phyloP scores from a whole-genome alignment of 441 rosid genomes.

The Erodium moschatum region DNA sequence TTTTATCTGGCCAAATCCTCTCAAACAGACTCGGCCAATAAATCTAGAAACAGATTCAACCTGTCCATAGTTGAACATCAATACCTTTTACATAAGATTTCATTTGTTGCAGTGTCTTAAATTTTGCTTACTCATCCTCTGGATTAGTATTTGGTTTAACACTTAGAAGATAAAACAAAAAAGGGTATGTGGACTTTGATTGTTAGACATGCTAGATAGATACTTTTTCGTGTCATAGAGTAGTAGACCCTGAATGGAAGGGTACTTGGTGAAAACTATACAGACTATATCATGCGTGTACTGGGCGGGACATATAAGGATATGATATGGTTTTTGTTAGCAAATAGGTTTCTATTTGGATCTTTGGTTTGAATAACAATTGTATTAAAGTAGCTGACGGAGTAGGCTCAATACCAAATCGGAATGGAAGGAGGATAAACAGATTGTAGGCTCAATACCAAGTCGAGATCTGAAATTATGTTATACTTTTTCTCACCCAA shows the following conservation, averaged over 20 bases:
- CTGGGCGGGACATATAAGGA: neutral
- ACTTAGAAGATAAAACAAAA: too few relatives aligned
- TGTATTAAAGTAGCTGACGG: neutral
- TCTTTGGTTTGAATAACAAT: neutral
- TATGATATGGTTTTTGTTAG: slow-evolving; percentile 1
- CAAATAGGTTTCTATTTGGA: neutral
- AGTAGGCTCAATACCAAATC: too few relatives aligned
- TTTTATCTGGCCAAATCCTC: neutral
- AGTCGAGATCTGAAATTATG: too few relatives aligned
- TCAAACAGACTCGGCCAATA: neutral
- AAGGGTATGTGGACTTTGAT: too few relatives aligned
- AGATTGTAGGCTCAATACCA: too few relatives aligned
- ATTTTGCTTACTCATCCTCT: neutral
- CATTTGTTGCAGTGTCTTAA: neutral
- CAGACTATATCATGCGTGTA: neutral
- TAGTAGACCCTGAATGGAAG: too few relatives aligned
- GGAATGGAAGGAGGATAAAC: too few relatives aligned
- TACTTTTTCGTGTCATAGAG: neutral
- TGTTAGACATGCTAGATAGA: neutral
- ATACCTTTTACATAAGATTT: slow-evolving; percentile 1
- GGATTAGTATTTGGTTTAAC: neutral
- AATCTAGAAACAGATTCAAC: neutral
- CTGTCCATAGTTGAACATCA: neutral
- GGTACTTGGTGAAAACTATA: neutral
- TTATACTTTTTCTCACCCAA: too few relatives aligned